Base-by-base conservation (phyloP, 257 asterid species). In the Gardenia jasminoides region DNA sequence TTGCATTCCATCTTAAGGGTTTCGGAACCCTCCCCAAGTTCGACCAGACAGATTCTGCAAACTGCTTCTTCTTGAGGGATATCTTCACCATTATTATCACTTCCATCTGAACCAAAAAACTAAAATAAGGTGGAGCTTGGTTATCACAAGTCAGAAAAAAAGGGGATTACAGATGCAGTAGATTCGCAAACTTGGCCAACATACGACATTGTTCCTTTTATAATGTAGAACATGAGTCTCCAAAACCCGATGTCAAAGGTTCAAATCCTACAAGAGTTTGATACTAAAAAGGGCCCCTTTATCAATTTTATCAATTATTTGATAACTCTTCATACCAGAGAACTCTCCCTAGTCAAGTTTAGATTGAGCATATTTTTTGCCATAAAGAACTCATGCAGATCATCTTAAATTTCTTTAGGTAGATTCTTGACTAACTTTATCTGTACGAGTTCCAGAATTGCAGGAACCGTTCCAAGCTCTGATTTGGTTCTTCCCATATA, bases 1-100 rank as follows among this genome's bases (percentile, higher is more conserved):
- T 92, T 92, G 65, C 98, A 94, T 75, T 94, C 98, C 97, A 92
- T 72, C 88, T 92, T 94, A 12, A 94, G 91, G 6, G 98, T 94
- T 84, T 94, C 97, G 26, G 97, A 97, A 44, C 96, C 93, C 88
- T 94, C 98, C 58, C 97, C 83, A n/a, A 94, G 86, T 69, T 94
- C 98, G 62, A 92, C 91, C 46, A 94, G 70, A 85, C 98, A 94
- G 77, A 94, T 94, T 79, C 98, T 88, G 81, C 98, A 94, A 75
- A 94, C 96, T 16, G 97, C 97, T 62, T 92, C 97, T 74, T 91
- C 97, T 85, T 94, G 96, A 0, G 93, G 91, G 82, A 94, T 92
- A 84, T 92, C 97, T 85, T 92, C 94, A 26, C 92, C 94, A 61
- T 86, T 81, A 20, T 58, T 86, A 82, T 90, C 97, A 76, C 79